Percentiles rank a stretch among this genome's conserved stretches.
These are phyloP conservation scores for Vitis hybrid DNA, from an alignment of 177 flowering plant genomes.

Conservation along the genomic window DNA sequence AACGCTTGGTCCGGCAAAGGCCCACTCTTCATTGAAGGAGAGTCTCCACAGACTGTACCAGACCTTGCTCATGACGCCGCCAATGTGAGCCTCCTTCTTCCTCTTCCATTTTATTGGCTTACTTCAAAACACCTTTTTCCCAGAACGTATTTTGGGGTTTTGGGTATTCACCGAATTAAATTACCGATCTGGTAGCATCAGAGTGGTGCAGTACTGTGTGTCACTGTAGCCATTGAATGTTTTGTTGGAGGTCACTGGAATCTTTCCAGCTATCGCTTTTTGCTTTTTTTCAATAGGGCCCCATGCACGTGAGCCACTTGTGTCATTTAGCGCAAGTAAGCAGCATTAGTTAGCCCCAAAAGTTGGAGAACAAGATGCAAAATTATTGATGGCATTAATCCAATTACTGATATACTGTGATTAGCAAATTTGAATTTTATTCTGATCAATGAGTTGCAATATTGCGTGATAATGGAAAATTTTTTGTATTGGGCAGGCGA, in stretches of 20 bases:
- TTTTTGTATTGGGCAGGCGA: constrained; percentile 15
- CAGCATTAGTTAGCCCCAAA: not conserved
- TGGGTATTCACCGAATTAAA: no score
- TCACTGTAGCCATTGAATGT: no score
- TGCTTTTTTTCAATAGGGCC: not conserved
- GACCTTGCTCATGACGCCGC: constrained; percentile 34
- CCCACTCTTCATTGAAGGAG: constrained; percentile 47
- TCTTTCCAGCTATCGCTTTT: not conserved
- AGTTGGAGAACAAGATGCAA: no score
- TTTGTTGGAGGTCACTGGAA: not conserved
- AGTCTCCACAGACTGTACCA: constrained; percentile 60
- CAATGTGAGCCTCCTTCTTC: constrained; percentile 25
- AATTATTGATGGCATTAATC: no score
- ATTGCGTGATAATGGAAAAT: no score
- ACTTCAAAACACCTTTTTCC: no score
- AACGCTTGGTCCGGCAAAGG: constrained; percentile 76
- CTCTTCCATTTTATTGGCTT: not conserved
- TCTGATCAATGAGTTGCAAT: no score
- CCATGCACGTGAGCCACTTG: constrained; percentile 7
- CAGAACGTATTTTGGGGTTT: no score
- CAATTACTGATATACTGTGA: no score
- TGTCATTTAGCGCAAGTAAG: not conserved
- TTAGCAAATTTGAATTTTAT: no score
- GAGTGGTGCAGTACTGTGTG: no score
- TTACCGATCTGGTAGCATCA: no score